phyloP scores from a whole-genome alignment of 768 basidiomycete genomes.

The Suillus bovinus region DNA sequence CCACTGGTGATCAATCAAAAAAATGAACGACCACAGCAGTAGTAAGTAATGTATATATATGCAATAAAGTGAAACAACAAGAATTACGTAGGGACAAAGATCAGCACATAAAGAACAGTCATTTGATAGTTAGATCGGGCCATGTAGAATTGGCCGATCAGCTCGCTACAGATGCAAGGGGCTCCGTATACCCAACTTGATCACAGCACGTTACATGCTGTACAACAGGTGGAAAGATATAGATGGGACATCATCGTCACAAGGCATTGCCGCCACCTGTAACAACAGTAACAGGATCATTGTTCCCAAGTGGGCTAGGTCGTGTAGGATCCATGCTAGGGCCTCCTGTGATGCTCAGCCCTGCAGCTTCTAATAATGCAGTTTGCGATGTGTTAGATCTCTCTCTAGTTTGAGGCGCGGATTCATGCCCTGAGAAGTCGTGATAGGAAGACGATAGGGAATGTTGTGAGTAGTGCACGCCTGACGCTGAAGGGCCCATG shows the following conservation, averaged over 20 bases:
- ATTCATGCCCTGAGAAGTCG: conserved; percentile 9
- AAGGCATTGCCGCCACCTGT: not conserved
- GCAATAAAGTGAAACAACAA: not conserved
- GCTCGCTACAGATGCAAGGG: not conserved
- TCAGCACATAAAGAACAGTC: not conserved
- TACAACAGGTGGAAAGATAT: conserved; percentile 1
- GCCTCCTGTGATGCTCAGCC: conserved; percentile 10
- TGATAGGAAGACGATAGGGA: conserved; percentile 26
- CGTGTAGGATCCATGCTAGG: conserved; percentile 7
- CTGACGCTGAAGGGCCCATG: conserved; percentile 40
- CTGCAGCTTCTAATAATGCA: conserved; percentile 25
- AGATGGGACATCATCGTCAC: not conserved
- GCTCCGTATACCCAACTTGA: not conserved
- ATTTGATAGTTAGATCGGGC: not conserved
- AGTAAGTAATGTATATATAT: not conserved
- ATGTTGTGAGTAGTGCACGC: conserved; percentile 21
- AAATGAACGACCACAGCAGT: not conserved
- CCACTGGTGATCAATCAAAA: not conserved
- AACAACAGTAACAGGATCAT: not conserved
- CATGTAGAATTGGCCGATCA: not conserved
- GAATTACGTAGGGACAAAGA: not conserved
- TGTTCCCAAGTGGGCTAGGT: conserved; percentile 24
- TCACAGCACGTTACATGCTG: not conserved
- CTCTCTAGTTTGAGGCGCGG: conserved; percentile 20
- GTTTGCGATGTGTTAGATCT: conserved; percentile 23